phyloP scores from a whole-genome alignment of 495 filamentous ascomycete genomes.

The Acidiella bohemica region DNA sequence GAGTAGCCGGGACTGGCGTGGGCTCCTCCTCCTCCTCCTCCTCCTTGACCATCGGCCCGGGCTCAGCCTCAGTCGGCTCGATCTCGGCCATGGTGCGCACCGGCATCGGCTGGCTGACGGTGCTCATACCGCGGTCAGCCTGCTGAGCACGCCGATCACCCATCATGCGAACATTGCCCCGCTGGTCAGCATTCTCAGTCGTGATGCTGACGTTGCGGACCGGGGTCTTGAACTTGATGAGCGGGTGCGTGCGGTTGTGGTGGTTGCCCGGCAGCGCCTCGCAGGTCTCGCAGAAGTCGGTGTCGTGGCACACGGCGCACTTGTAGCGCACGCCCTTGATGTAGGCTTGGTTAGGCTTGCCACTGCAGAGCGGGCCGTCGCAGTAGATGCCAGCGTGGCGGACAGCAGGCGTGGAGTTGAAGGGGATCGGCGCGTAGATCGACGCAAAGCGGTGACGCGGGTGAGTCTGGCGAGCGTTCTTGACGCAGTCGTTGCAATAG shows the following conservation, averaged over 20 bases:
- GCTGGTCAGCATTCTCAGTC: slow-evolving; percentile 61
- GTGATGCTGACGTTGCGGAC: slow-evolving; percentile 81
- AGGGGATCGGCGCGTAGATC: slow-evolving; percentile 64
- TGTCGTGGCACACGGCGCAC: slow-evolving; percentile 93
- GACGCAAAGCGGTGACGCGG: slow-evolving; percentile 81
- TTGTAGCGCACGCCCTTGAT: slow-evolving; percentile 86
- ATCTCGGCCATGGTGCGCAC: slow-evolving; percentile 63
- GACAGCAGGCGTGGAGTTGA: slow-evolving; percentile 29
- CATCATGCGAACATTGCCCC: slow-evolving; percentile 50
- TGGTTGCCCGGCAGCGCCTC: slow-evolving; percentile 71
- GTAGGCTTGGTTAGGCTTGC: slow-evolving; percentile 43
- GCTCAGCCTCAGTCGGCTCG: slow-evolving; percentile 39
- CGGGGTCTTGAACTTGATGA: slow-evolving; percentile 94
- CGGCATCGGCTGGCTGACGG: slow-evolving; percentile 47
- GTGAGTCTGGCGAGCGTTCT: slow-evolving; percentile 52
- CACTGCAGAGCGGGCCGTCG: slow-evolving; percentile 80
- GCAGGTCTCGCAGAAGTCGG: slow-evolving; percentile 90
- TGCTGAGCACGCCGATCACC: slow-evolving; percentile 47
- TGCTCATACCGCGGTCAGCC: too few relatives aligned
- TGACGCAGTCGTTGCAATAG: slow-evolving; percentile 70
- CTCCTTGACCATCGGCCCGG: slow-evolving; percentile 14
- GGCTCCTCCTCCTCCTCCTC: slow-evolving; percentile 4
- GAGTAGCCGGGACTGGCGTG: neutral
- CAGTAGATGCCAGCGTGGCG: slow-evolving; percentile 80
- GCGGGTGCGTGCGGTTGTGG: slow-evolving; percentile 87